Base-by-base conservation (phyloP, 805 yeast genomes). In the Pichia exigua region DNA sequence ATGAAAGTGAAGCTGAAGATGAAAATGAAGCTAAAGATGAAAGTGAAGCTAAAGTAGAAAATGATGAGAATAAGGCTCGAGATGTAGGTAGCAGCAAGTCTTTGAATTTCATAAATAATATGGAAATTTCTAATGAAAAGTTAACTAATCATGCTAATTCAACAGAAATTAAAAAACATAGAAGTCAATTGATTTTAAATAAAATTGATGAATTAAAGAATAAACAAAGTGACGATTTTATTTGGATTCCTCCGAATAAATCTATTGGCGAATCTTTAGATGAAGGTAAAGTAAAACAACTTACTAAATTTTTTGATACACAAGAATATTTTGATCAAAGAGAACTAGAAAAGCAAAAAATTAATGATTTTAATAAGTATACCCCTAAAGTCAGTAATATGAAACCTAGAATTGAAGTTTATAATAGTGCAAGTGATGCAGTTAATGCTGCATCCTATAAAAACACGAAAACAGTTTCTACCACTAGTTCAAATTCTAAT, bases 371-470 rank as follows among this genome's bases (percentile, higher is more conserved):
- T 20, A 75, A 81, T 58, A 77, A 83, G 59, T 80, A 81, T 63
- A 74, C 82, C 54, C 88, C 92, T 0, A 90, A 94, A 8, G 78
- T 88, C 47, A 80, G 82, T 24, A 78, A 82, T 1, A 82, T 94
- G 1, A 83, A 79, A 53, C 98, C 99, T 0, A 85, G 88, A 51
- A 97, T 91, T 22, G 97, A 91, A 59, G 85, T 94, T 26, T 94
- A 86, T 64, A 83, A 88, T 58, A 84, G 87, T 61, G 94, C 87
- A 13, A 82, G 84, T 54, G 97, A 91, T 68, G 97, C 95, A 1
- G 94, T 89, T 8, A 51, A 50, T 42, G 32, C 51, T 9, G 55
- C 45, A 13, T 46, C 49, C 9, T 32, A 46, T 9, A 51, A 52
- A 40, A 18, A 5, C 15, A 12, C 26, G 3, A 39, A 39, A 21